These are phyloP conservation scores for Jamesozyma lodderae DNA, from an alignment of 805 yeast genomes.

Conservation along the genomic window DNA sequence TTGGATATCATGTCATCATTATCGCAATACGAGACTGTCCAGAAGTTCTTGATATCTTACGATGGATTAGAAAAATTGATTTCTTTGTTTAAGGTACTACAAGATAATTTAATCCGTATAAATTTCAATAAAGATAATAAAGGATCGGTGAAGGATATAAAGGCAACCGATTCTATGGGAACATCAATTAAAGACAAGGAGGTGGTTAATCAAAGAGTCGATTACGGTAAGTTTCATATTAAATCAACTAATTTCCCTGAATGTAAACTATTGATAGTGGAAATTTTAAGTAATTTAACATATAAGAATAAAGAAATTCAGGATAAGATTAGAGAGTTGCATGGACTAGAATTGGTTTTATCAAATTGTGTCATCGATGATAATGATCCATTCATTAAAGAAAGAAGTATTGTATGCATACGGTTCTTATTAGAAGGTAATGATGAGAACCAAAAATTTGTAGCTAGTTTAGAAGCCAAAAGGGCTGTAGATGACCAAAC, in stretches of 20 bases:
- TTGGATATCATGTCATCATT: conserved; percentile 31
- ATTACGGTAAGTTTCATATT: conserved; percentile 13
- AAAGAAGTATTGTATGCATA: conserved; percentile 71
- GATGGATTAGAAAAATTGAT: conserved; percentile 31
- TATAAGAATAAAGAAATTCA: conserved; percentile 49
- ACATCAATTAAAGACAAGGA: conserved; percentile 27
- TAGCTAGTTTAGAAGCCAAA: conserved; percentile 68
- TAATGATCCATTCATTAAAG: conserved; percentile 82
- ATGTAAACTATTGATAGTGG: conserved; percentile 57
- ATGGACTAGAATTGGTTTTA: conserved; percentile 62
- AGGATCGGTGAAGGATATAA: conserved; percentile 15
- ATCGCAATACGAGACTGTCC: conserved; percentile 29
- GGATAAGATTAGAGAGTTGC: conserved; percentile 52
- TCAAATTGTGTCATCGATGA: conserved; percentile 81
- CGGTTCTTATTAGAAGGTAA: conserved; percentile 60
- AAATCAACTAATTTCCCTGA: conserved; percentile 45
- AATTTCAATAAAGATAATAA: conserved; percentile 23
- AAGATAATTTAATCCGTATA: conserved; percentile 27
- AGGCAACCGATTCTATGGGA: conserved; percentile 18
- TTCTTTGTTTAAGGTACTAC: conserved; percentile 26
- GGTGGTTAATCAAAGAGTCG: conserved; percentile 18
- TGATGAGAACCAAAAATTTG: conserved; percentile 61
- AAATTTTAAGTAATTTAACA: conserved; percentile 51
- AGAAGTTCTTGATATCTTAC: conserved; percentile 31
- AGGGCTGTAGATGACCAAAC: conserved; percentile 50